Conservation (phyloP, 1,139 yeast genomes). For the Yamadazyma triangularis region DNA sequence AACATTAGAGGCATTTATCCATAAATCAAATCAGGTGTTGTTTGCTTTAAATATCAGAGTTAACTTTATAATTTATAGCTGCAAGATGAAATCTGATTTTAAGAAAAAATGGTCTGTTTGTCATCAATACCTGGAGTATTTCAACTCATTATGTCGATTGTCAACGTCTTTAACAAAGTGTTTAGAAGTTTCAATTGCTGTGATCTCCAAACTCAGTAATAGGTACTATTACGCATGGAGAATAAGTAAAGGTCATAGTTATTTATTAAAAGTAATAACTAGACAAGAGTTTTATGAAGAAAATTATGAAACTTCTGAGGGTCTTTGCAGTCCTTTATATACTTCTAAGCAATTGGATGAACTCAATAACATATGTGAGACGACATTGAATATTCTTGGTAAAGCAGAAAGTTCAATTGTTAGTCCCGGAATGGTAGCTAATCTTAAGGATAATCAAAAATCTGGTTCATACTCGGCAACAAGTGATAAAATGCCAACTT, state of each 20-base stretch:
- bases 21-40: constrained; percentile 31
- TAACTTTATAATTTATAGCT: constrained; percentile 18
- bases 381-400: constrained; percentile 18
- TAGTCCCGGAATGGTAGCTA: constrained; percentile 8
- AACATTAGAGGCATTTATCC: constrained; percentile 32
- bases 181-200: constrained; percentile 32
- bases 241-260: constrained; percentile 41
- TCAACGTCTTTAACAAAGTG: constrained; percentile 31
- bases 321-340: constrained; percentile 11
- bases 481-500: not conserved
- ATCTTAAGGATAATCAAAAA: not conserved
- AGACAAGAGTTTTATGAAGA: constrained; percentile 26
- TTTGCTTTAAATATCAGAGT: constrained; percentile 29
- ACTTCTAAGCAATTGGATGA: constrained; percentile 24
- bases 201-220: constrained; percentile 34
- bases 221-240: constrained; percentile 51
- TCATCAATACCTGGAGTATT: constrained; percentile 14
- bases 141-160: constrained; percentile 21
- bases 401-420: constrained; percentile 8
- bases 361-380: constrained; percentile 24
- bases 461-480: not conserved
- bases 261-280: constrained; percentile 24
- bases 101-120: constrained; percentile 14
- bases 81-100: constrained; percentile 16
- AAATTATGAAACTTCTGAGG: constrained; percentile 11